phyloP scores from a whole-genome alignment of 257 asterid genomes.

The Nemophila menziesii region DNA sequence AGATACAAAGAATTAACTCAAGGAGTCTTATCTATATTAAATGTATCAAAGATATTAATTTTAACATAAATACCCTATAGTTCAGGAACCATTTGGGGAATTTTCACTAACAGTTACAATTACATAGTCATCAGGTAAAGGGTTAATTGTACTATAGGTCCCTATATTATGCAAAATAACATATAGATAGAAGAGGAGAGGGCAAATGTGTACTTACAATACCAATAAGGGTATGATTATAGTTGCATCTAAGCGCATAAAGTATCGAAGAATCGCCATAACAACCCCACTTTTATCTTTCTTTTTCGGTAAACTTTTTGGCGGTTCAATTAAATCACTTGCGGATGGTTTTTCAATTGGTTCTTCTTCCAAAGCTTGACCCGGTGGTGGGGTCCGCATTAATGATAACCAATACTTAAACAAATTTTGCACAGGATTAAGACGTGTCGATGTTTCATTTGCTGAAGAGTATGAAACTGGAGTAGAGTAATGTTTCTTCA shows the following conservation, averaged over 20 bases:
- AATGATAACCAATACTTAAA: conserved; percentile 62
- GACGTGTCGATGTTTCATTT: conserved; percentile 32
- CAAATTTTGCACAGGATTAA: conserved; percentile 53
- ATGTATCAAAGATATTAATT: too few species aligned
- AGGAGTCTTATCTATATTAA: too few species aligned
- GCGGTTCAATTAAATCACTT: conserved; percentile 28
- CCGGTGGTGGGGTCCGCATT: conserved; percentile 34
- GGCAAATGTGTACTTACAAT: conserved; percentile 40
- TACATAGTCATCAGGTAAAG: too few species aligned
- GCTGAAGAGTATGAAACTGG: conserved; percentile 44
- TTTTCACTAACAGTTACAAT: too few species aligned
- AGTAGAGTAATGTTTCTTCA: conserved; percentile 37
- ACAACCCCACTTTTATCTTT: conserved; percentile 26
- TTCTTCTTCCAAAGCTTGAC: conserved; percentile 28
- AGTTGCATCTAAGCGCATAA: conserved; percentile 54
- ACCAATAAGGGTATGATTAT: conserved; percentile 59
- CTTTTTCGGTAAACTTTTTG: conserved; percentile 20
- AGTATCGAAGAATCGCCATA: conserved; percentile 45
- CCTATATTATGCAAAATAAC: too few species aligned
- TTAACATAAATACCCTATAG: too few species aligned
- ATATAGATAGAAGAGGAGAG: neutral
- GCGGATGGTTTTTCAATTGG: conserved; percentile 36
- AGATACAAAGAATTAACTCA: too few species aligned
- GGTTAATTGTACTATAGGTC: too few species aligned
- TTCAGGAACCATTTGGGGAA: too few species aligned